Percentiles rank a stretch among this genome's conserved stretches.
These are phyloP conservation scores for Leptomonas pyrrhocoris DNA, from an alignment of 208 protist genomes.

Conservation along the genomic window DNA sequence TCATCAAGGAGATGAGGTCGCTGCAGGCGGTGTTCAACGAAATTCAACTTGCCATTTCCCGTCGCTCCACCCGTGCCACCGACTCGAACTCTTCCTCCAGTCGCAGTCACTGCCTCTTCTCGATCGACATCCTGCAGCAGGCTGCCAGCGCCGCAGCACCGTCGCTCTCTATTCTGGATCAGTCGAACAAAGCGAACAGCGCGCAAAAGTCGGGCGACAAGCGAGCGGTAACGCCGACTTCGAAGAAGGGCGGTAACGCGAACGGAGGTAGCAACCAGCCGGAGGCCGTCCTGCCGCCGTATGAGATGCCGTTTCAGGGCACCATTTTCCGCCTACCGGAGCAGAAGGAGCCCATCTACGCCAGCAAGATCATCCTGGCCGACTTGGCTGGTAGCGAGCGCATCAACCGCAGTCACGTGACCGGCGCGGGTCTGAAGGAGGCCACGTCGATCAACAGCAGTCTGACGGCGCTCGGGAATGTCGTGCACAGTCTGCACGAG, in stretches of 20 bases:
- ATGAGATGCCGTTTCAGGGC: conserved; percentile 86
- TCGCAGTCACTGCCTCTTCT: conserved; percentile 92
- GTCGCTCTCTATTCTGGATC: conserved; percentile 62
- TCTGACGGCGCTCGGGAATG: conserved; percentile 92
- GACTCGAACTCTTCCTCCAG: conserved; percentile 88
- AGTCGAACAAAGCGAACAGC: conserved; percentile 33
- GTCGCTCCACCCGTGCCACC: conserved; percentile 73
- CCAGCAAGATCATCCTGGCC: conserved; percentile 88
- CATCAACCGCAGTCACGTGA: conserved; percentile 62
- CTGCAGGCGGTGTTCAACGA: conserved; percentile 75
- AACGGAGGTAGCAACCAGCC: conserved; percentile 3
- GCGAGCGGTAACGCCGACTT: conserved; percentile 9
- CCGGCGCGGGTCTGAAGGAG: conserved; percentile 80
- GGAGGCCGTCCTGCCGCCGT: conserved; percentile 29
- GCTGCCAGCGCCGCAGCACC: conserved; percentile 62
- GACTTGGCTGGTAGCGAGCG: conserved; percentile 95
- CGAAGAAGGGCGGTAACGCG: conserved; percentile 17
- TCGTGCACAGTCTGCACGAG: conserved; percentile 89
- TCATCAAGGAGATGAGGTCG: conserved; percentile 63
- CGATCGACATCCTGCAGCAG: conserved; percentile 91
- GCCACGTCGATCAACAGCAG: conserved; percentile 92
- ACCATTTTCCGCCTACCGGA: conserved; percentile 54
- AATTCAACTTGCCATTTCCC: conserved; percentile 73
- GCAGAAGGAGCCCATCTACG: conserved; percentile 82
- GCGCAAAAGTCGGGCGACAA: conserved; percentile 25